Evolutionary conservation across 495 filamentous ascomycete genomes (phyloP), one percentile per base, ranked within the genome.

Genomic region (Neurospora tetraspora): DNA sequence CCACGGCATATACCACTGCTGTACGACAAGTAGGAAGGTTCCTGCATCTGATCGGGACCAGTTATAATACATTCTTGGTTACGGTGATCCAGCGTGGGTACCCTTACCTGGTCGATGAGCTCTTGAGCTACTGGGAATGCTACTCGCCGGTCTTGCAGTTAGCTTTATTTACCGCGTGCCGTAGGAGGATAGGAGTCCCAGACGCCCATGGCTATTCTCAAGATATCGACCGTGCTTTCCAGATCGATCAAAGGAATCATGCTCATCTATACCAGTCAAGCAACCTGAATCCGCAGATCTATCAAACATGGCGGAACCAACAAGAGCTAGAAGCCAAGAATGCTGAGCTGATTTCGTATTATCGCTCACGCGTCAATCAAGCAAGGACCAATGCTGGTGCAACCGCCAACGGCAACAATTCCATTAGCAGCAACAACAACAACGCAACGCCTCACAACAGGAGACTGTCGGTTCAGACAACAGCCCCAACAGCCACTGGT

Each of bases 61-160:
- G 77, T 78, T 77, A 78, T 77, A 8, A 14, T 0, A 0, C 0
- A 1, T 68, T 81, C 2, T 39, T 53, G 8, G 31, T 23, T 2
- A 23, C 12, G 11, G 39, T 71, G 1, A 6, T 68, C 34, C 27
- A 18, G 2, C 75, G 80, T 43, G 47, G 70, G 31, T 90, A 86
- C 76, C 91, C 91, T 27, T 87, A 88, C 11, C 78, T 91, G 8
- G 84, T 90, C 40, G 83, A 85, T 53, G 91, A 94, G 77, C 79
- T 93, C 1, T 74, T 86, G 27, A 72, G 69, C 4, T 65, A 71
- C 18, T 82, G 93, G n/a, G 73, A 77, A 2, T 80, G 91, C 27
- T 79, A 77, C 12, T 92, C 91, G 0, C 81, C 85, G 0, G 81
- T 85, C 4, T 73, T 93, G 12, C 87, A 91, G 75, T 78, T 73